A percentile compares a stretch with the other conserved stretches of the same genome.
phyloP scores from a whole-genome alignment of 2,329 filamentous ascomycete species.

The Acrocalymma vagum region DNA sequence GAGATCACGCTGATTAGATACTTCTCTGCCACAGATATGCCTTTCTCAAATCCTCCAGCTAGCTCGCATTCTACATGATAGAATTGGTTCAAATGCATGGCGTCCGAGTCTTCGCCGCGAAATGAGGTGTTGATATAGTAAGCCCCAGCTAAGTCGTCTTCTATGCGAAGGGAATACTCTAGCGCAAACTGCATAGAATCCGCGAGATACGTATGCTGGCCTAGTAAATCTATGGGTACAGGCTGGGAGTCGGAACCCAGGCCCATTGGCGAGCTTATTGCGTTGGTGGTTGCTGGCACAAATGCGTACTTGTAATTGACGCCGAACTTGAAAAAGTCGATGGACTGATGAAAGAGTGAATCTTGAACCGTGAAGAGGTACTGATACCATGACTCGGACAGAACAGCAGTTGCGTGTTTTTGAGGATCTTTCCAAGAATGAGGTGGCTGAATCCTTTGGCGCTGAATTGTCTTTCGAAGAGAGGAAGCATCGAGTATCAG shows the following conservation, averaged over 20 bases:
- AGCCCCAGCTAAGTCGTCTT: conserved; percentile 1
- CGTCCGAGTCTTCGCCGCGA: conserved; percentile 16
- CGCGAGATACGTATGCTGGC: conserved; percentile 13
- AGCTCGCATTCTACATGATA: conserved; percentile 21
- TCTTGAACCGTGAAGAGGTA: conserved; percentile 7
- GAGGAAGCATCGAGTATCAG: too few species aligned
- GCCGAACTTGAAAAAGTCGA: conserved; percentile 1
- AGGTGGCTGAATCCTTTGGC: conserved; percentile 5
- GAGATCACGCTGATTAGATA: not conserved
- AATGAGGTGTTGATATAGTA: conserved; percentile 18
- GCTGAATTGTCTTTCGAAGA: too few species aligned
- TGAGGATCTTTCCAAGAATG: too few species aligned
- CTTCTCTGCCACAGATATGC: conserved; percentile 7
- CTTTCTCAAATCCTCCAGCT: conserved; percentile 8
- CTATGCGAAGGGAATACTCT: conserved; percentile 14
- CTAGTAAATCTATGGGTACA: conserved; percentile 9
- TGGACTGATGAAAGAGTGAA: conserved; percentile 4
- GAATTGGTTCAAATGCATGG: conserved; percentile 20
- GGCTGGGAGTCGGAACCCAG: conserved; percentile 19
- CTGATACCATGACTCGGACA: conserved; percentile 3
- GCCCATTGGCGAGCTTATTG: conserved; percentile 20
- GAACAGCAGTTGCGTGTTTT: conserved; percentile 2
- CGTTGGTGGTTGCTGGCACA: conserved; percentile 11
- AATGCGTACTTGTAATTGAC: conserved; percentile 9
- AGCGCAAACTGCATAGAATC: conserved; percentile 20